Percentiles rank a stretch among this genome's conserved stretches.
These are phyloP conservation scores for Phialocephala sp. DNA, from an alignment of 2,329 filamentous ascomycete species.

Conservation along the genomic window DNA sequence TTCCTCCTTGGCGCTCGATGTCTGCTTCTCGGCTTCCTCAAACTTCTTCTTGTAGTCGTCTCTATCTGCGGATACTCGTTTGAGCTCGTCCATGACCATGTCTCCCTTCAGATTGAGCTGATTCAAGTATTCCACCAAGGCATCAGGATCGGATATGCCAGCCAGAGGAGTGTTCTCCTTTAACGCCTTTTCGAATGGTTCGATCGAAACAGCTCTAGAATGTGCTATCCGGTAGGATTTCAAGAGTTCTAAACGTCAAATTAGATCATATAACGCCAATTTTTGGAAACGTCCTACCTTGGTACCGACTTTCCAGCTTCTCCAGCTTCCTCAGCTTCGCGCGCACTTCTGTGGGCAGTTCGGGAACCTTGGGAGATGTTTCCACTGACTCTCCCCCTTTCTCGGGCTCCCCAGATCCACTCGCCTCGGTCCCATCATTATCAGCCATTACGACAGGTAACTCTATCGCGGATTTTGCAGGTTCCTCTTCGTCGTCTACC, in stretches of 20 bases:
- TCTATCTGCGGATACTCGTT: constrained; percentile 81
- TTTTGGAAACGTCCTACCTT: constrained; percentile 60
- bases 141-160: constrained; percentile 83
- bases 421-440: constrained; percentile 37
- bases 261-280: constrained; percentile 27
- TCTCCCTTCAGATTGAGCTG: constrained; percentile 85
- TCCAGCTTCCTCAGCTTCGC: constrained; percentile 51
- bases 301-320: constrained; percentile 85
- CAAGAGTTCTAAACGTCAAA: constrained; percentile 68
- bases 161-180: constrained; percentile 92
- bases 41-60: constrained; percentile 80
- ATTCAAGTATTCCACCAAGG: constrained; percentile 87
- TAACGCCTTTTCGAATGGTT: constrained; percentile 89
- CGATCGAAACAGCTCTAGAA: constrained; percentile 82
- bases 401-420: constrained; percentile 38
- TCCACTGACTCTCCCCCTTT: constrained; percentile 34
- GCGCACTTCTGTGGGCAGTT: constrained; percentile 26
- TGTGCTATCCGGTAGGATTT: constrained; percentile 93
- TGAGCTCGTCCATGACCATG: constrained; percentile 94
- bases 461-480: constrained; percentile 59
- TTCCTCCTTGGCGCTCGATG: constrained; percentile 68
- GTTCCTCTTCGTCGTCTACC: constrained; percentile 79
- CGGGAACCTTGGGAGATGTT: constrained; percentile 9
- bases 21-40: constrained; percentile 69
- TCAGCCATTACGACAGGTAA: constrained; percentile 36